These are phyloP conservation scores for Fraxinus baroniana DNA, from an alignment of 305 asterid genomes.

Conservation along the genomic window DNA sequence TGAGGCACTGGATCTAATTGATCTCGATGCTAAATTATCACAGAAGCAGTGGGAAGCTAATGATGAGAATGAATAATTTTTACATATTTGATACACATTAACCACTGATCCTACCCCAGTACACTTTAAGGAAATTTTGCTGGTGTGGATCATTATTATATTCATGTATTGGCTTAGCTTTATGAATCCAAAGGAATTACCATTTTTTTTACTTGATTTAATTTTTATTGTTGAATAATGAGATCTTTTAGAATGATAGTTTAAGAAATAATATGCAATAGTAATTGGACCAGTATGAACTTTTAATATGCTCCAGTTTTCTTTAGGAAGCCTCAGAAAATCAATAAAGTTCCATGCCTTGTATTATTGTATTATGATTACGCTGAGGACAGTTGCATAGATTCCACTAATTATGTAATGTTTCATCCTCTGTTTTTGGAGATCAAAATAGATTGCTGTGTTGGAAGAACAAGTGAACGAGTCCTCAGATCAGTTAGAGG, in stretches of 20 bases:
- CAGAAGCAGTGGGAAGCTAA: not conserved
- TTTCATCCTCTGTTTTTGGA: constrained; percentile 12
- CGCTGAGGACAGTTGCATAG: not conserved
- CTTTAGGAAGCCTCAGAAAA: not conserved
- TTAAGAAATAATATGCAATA: not conserved
- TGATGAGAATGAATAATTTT: not conserved
- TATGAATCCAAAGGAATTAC: not conserved
- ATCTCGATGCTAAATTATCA: not conserved
- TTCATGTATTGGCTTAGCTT: not conserved
- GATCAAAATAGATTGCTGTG: constrained; percentile 52
- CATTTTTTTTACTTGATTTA: not conserved
- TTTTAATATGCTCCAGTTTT: not conserved
- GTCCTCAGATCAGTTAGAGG: constrained; percentile 66
- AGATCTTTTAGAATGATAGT: not conserved
- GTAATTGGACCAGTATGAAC: not conserved
- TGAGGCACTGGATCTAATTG: not conserved
- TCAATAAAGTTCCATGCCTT: not conserved
- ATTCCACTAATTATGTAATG: constrained; percentile 1
- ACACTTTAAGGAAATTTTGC: not conserved
- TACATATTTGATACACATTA: not conserved
- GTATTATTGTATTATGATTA: not conserved
- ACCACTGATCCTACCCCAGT: not conserved
- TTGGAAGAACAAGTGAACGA: constrained; percentile 76
- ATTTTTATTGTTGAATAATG: not conserved
- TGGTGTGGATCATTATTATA: not conserved